Conservation (phyloP, 2,329 filamentous ascomycete genomes). For the Akanthomyces lecanii region DNA sequence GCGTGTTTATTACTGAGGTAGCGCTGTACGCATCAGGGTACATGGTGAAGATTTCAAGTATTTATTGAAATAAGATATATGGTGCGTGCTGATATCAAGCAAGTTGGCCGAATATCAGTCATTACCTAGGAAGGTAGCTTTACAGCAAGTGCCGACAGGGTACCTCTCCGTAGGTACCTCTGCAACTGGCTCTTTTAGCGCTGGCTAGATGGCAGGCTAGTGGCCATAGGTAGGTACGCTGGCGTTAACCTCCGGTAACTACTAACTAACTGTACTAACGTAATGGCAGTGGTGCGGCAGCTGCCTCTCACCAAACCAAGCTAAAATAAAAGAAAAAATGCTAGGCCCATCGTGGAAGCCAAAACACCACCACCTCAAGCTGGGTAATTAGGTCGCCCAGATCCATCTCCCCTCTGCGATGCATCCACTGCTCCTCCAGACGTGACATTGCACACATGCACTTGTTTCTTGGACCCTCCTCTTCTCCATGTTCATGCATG, state of each 20-base stretch:
- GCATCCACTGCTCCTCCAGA: conserved; percentile 17
- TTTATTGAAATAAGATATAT: not conserved
- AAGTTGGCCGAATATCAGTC: not conserved
- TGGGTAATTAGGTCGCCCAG: not conserved
- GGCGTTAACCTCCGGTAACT: too few species aligned
- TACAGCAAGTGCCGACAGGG: not conserved
- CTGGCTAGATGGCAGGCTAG: not conserved
- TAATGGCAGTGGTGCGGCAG: not conserved
- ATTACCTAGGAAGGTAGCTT: too few species aligned
- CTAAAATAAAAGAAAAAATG: not conserved
- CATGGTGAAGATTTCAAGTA: not conserved
- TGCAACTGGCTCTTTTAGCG: not conserved
- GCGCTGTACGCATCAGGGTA: not conserved
- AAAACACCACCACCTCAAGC: not conserved
- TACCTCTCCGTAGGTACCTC: not conserved
- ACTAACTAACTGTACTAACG: too few species aligned
- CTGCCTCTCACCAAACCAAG: not conserved
- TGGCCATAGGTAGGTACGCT: too few species aligned
- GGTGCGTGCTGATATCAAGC: not conserved
- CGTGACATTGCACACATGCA: conserved; percentile 21
- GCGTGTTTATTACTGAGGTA: too few species aligned
- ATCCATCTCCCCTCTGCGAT: conserved; percentile 5
- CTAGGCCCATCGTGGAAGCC: too few species aligned
- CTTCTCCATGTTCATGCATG: conserved; percentile 37
- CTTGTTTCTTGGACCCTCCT: conserved; percentile 29